phyloP scores from a whole-genome alignment of 1,139 yeast species.

The Geotrichum phurueaensis region DNA sequence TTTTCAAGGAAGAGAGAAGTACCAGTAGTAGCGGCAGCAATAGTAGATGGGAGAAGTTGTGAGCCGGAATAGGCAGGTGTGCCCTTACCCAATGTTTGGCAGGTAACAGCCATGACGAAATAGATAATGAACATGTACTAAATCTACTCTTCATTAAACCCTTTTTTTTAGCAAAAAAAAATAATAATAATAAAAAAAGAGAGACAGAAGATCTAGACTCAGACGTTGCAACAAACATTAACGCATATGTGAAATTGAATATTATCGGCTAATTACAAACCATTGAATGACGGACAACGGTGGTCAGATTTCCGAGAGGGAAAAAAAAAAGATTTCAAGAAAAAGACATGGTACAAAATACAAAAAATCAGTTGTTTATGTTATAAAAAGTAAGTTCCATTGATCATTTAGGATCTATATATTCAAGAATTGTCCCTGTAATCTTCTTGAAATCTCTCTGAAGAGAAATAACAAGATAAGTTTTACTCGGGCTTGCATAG shows the following conservation, averaged over 20 bases:
- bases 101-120: background rate
- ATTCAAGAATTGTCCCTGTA: no score
- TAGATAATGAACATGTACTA: background rate
- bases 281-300: background rate
- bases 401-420: no score
- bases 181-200: no score
- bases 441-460: no score
- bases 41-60: background rate
- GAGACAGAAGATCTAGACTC: background rate
- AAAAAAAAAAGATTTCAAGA: background rate
- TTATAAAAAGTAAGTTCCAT: no score
- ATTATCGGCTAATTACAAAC: background rate
- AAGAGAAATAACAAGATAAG: no score
- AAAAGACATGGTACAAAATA: background rate
- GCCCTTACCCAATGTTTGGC: background rate
- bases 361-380: no score
- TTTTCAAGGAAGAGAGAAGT: background rate
- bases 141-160: no score
- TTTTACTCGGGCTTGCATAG: no score
- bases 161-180: no score
- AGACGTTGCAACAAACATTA: background rate
- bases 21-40: background rate
- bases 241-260: background rate
- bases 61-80: background rate
- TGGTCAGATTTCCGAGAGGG: background rate